Base-by-base conservation (phyloP, 2,329 filamentous ascomycete species). In the Blastomyces emzantsi region DNA sequence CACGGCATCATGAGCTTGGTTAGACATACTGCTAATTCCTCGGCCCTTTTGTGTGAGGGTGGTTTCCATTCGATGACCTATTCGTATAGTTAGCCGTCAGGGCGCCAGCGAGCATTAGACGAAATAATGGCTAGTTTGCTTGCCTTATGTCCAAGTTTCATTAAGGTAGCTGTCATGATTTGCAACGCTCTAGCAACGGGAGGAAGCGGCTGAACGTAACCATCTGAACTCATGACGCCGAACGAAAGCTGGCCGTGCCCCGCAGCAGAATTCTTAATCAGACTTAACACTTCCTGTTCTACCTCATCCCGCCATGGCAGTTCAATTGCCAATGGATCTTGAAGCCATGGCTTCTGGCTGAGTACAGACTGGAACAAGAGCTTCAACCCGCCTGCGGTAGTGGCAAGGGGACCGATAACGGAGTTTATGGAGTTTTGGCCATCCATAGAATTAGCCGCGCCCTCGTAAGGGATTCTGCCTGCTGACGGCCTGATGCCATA, bases 291-390 rank as follows among this genome's bases (percentile, higher is more conserved):
- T 51, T 72, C 67, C 25, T 72, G 62, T 51, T 74, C 76, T 39
- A 76, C 58, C 2, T 82, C 78, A 30, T 81, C 73, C 2, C 86
- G 80, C 82, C 87, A 90, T 0, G 87, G 87, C 0, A 90, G 77
- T 25, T 88, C 85, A 51, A 85, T 74, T 0, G 87, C 85, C 0
- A 86, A 75, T 0, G 88, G 87, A 71, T 90, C 88, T 66, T 83
- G 75, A 1, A 85, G 73, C 88, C 88, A 90, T 0, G 88, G 88
- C 62, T 84, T 69, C 41, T 80, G 80, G 15, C 76, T 77, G 1
- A 91, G 74, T 1, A 90, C 70, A 0, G 81, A 75, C 68, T 84
- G 81, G 1, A 85, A 78, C 1, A 86, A 69, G 2, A 90, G 73
- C 49, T 80, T 80, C 15, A 89, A 69, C 0, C 81, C 82, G 1